Evolutionary conservation across 1,284 basidiomycete genomes (phyloP).

Genomic region (Hymenochaete sp.): DNA sequence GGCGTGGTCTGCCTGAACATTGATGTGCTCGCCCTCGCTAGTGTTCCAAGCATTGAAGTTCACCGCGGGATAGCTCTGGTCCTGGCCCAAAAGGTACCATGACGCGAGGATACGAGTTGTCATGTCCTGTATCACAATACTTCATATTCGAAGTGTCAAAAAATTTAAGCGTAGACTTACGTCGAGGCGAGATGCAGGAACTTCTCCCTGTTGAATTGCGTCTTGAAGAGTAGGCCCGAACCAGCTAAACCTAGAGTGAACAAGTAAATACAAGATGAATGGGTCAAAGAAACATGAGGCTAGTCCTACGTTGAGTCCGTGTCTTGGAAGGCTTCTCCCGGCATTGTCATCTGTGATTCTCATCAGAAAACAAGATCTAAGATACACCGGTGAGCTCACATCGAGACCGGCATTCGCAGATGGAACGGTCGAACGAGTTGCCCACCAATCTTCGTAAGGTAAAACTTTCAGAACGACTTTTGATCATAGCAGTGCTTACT

Average conservation of each 20-base stretch:
- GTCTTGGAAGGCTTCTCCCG: conserved; percentile 45
- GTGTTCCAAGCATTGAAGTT: conserved; percentile 46
- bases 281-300: background rate
- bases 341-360: conserved; percentile 44
- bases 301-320: conserved; percentile 12
- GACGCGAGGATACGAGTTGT: conserved; percentile 53
- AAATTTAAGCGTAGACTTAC: conserved; percentile 7
- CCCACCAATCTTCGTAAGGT: conserved; percentile 35
- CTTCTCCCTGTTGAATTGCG: conserved; percentile 34
- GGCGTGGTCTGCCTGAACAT: conserved; percentile 49
- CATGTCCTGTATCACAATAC: conserved; percentile 38
- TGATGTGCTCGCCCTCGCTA: conserved; percentile 40
- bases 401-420: conserved; percentile 41
- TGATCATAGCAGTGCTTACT: background rate
- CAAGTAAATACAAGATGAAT: background rate
- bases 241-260: conserved; percentile 25
- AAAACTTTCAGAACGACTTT: conserved; percentile 5
- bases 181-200: conserved; percentile 41
- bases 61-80: conserved; percentile 40
- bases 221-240: conserved; percentile 43
- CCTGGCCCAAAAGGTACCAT: conserved; percentile 34
- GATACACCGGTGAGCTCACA: conserved; percentile 20
- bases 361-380: background rate
- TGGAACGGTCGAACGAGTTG: conserved; percentile 28
- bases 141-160: background rate